Evolutionary conservation across 805 yeast species (phyloP).

Genomic region (Candida orba): DNA sequence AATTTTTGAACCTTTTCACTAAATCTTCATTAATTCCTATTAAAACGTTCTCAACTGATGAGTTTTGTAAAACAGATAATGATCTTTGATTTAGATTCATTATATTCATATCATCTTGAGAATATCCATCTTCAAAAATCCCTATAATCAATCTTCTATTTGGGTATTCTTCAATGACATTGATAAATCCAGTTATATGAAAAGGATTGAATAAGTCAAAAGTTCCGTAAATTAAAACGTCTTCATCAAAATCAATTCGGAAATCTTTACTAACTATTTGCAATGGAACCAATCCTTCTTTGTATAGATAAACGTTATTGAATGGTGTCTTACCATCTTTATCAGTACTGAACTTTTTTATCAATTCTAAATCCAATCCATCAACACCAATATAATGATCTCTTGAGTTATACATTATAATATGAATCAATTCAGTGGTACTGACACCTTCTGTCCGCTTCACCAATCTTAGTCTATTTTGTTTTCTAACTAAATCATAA

Average conservation of each 20-base stretch:
- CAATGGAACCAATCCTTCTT: constrained; percentile 23
- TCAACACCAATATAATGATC: constrained; percentile 10
- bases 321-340: constrained; percentile 45
- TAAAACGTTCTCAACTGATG: constrained; percentile 72
- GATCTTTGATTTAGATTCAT: constrained; percentile 87
- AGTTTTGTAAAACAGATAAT: constrained; percentile 82
- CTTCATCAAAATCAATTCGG: constrained; percentile 9
- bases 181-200: constrained; percentile 67
- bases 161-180: constrained; percentile 34
- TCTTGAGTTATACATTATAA: constrained; percentile 47
- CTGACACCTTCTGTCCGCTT: constrained; percentile 90
- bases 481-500: constrained; percentile 72
- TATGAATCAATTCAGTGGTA: constrained; percentile 89
- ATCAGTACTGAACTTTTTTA: constrained; percentile 51
- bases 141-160: constrained; percentile 54
- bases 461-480: constrained; percentile 85
- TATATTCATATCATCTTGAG: constrained; percentile 41
- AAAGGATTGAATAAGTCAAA: constrained; percentile 94
- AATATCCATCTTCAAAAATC: constrained; percentile 53
- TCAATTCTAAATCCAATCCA: constrained; percentile 2
- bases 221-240: constrained; percentile 59
- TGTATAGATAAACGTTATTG: constrained; percentile 51
- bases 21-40: constrained; percentile 28
- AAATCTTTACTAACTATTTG: constrained; percentile 7
- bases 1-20: not conserved